These are phyloP conservation scores for Colletotrichum destructivum DNA, from an alignment of 2,329 filamentous ascomycete species.

Conservation along the genomic window DNA sequence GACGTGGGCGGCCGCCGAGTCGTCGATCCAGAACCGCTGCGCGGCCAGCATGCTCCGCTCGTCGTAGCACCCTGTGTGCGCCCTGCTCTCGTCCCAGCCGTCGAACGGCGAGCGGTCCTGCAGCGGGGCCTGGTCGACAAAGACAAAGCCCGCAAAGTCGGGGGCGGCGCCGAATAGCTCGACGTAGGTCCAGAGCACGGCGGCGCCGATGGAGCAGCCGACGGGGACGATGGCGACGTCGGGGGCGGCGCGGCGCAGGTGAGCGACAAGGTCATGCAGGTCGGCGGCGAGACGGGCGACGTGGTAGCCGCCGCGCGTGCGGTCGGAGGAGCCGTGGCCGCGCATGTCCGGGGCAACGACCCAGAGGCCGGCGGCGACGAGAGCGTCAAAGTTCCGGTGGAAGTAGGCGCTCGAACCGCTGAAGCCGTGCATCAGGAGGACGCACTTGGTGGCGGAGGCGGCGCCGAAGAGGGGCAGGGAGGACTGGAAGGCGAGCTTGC, in stretches of 20 bases:
- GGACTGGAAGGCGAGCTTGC: conserved; percentile 53
- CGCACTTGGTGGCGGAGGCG: conserved; percentile 43
- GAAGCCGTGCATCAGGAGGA: conserved; percentile 59
- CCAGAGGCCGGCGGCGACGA: conserved; percentile 50
- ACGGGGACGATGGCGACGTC: conserved; percentile 50
- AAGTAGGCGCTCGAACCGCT: conserved; percentile 58
- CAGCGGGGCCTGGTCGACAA: conserved; percentile 59
- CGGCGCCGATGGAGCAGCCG: conserved; percentile 59
- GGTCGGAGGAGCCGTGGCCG: conserved; percentile 55
- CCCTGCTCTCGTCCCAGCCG: conserved; percentile 50
- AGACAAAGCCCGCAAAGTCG: conserved; percentile 53
- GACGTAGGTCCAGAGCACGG: conserved; percentile 57
- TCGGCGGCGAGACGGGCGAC: conserved; percentile 58
- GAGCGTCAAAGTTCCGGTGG: conserved; percentile 50
- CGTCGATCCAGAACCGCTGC: conserved; percentile 48
- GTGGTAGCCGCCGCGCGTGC: conserved; percentile 54
- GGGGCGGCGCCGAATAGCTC: conserved; percentile 54
- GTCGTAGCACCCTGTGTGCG: conserved; percentile 56
- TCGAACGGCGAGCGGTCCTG: conserved; percentile 54
- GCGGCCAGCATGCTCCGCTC: conserved; percentile 54
- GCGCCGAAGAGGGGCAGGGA: conserved; percentile 49
- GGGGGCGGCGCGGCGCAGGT: conserved; percentile 44
- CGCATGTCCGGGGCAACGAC: conserved; percentile 57
- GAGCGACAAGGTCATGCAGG: conserved; percentile 50
- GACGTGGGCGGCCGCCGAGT: conserved; percentile 46